These are phyloP conservation scores for Picea abies DNA, from an alignment of 83 land plant species.

Conservation along the genomic window DNA sequence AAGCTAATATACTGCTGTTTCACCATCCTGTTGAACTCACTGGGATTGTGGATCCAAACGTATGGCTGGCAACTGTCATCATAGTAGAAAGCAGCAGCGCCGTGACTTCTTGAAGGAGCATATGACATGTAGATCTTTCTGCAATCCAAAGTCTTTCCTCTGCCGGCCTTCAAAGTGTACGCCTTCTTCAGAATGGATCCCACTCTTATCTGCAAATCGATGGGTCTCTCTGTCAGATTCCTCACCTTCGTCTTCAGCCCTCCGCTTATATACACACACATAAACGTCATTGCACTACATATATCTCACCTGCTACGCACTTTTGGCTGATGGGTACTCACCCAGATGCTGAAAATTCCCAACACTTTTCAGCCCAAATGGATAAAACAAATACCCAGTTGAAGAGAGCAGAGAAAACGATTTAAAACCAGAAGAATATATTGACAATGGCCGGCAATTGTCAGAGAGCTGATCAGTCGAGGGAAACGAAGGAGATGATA, in stretches of 20 bases:
- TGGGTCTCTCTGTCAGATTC: constrained; percentile 40
- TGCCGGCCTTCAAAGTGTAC: constrained; percentile 40
- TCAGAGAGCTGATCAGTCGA: no score
- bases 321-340: not conserved
- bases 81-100: constrained; percentile 24
- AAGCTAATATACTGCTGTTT: constrained; percentile 61
- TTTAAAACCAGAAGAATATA: not conserved
- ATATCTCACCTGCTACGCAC: no score
- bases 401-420: not conserved
- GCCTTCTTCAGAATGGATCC: constrained; percentile 55
- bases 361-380: not conserved
- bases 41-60: constrained; percentile 41
- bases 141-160: constrained; percentile 42
- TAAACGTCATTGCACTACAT: not conserved
- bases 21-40: constrained; percentile 46
- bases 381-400: not conserved
- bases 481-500: no score
- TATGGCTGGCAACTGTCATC: constrained; percentile 55
- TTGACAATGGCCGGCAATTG: not conserved
- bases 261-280: not conserved
- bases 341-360: not conserved
- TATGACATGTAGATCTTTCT: constrained; percentile 48
- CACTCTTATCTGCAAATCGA: constrained; percentile 59
- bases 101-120: constrained; percentile 21
- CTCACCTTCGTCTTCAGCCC: constrained; percentile 30